phyloP scores from a whole-genome alignment of 2,329 filamentous ascomycete genomes.

The Scedosporium aurantiacum region DNA sequence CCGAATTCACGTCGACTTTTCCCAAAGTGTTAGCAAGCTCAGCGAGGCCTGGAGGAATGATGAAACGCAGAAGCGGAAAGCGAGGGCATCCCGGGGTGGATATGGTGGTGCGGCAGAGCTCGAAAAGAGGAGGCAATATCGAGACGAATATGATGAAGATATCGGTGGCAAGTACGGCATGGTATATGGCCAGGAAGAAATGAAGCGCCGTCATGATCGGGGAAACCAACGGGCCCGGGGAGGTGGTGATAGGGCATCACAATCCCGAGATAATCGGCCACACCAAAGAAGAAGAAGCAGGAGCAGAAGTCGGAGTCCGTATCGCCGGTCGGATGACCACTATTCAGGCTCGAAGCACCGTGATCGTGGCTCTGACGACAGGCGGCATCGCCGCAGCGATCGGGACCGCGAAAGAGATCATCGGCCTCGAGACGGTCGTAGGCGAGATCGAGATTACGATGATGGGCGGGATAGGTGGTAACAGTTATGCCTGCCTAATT shows the following conservation, averaged over 20 bases:
- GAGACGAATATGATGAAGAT: slow-evolving; percentile 45
- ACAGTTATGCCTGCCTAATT: background rate
- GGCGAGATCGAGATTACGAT: slow-evolving; percentile 11
- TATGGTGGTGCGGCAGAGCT: slow-evolving; percentile 84
- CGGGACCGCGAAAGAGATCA: slow-evolving; percentile 19
- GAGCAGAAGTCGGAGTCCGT: slow-evolving; percentile 19
- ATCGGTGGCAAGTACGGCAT: slow-evolving; percentile 49
- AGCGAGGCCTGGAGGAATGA: slow-evolving; percentile 82
- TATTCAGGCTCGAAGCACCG: background rate
- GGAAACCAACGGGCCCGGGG: slow-evolving; percentile 21
- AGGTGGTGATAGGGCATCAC: slow-evolving; percentile 11
- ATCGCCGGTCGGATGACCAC: slow-evolving; percentile 5
- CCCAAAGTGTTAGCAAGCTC: slow-evolving; percentile 80
- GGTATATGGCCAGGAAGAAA: slow-evolving; percentile 68
- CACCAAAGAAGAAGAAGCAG: slow-evolving; percentile 1
- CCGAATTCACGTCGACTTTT: slow-evolving; percentile 96
- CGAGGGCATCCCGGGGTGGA: slow-evolving; percentile 52
- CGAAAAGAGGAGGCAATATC: slow-evolving; percentile 85
- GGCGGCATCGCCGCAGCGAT: slow-evolving; percentile 18
- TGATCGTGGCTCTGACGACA: slow-evolving; percentile 13
- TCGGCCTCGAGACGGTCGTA: slow-evolving; percentile 18
- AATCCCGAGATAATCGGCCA: slow-evolving; percentile 8
- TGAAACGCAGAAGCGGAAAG: slow-evolving; percentile 67
- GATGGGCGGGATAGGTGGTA: slow-evolving; percentile 2
- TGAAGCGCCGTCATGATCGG: slow-evolving; percentile 38